Evolutionary conservation across 2,329 filamentous ascomycete genomes (phyloP).

Genomic region (Fragosphaeria purpurea): DNA sequence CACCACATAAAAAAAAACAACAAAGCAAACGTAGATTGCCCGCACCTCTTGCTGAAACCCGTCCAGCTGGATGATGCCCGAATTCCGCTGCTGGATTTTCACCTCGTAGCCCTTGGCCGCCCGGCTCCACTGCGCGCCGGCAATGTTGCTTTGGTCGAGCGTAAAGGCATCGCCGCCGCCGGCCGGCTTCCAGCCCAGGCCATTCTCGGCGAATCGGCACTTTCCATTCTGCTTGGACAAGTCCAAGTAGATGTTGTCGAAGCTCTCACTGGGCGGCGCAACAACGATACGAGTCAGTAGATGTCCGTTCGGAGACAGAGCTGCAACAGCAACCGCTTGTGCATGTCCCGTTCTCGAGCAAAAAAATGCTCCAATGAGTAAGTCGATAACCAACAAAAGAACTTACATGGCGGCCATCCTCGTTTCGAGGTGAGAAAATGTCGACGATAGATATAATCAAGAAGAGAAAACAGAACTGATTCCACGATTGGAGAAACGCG

Average conservation of each 20-base stretch:
- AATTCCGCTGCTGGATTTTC: constrained; percentile 77
- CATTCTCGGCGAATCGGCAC: constrained; percentile 89
- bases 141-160: constrained; percentile 76
- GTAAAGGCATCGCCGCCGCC: constrained; percentile 88
- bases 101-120: constrained; percentile 88
- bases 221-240: constrained; percentile 86
- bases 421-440: background rate
- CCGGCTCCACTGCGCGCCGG: constrained; percentile 85
- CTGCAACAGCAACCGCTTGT: too few relatives aligned
- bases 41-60: constrained; percentile 76
- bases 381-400: background rate
- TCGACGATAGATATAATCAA: background rate
- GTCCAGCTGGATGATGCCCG: constrained; percentile 84
- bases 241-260: constrained; percentile 95
- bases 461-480: too few relatives aligned
- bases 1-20: too few relatives aligned
- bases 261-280: constrained; percentile 60
- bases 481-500: too few relatives aligned
- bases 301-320: too few relatives aligned
- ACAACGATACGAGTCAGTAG: background rate
- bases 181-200: constrained; percentile 88
- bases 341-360: too few relatives aligned
- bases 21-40: constrained; percentile 16
- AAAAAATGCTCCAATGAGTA: too few relatives aligned
- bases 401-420: background rate